A percentile compares a stretch with the other conserved stretches of the same genome.
These are phyloP conservation scores for Cetraspora pellucida DNA, from an alignment of 192 early-diverging fungal species.

Conservation along the genomic window DNA sequence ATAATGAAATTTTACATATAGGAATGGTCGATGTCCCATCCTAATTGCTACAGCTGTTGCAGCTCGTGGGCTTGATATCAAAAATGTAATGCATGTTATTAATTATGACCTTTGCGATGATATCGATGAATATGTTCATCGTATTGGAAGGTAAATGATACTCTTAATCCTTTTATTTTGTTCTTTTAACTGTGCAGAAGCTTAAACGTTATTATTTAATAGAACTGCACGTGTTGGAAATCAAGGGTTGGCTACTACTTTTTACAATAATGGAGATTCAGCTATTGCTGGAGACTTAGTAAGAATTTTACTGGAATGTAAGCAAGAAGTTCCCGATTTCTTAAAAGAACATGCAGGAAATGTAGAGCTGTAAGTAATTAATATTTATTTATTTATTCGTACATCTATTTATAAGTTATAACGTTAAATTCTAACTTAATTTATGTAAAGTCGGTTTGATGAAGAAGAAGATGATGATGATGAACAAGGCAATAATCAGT, in stretches of 20 bases:
- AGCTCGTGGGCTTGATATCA: slow-evolving; percentile 87
- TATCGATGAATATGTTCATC: slow-evolving; percentile 87
- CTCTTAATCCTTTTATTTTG: background rate
- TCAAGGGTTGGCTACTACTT: slow-evolving; percentile 57
- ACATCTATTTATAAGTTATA: background rate
- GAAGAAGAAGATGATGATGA: slow-evolving; percentile 12
- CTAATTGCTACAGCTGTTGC: slow-evolving; percentile 92
- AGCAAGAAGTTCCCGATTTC: slow-evolving; percentile 64
- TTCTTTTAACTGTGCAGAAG: background rate
- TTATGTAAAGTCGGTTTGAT: background rate
- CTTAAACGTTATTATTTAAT: background rate
- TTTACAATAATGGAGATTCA: slow-evolving; percentile 49
- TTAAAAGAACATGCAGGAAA: slow-evolving; percentile 38
- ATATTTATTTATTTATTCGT: background rate
- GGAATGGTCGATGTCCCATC: slow-evolving; percentile 56
- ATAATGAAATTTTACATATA: background rate
- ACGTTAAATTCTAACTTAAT: background rate
- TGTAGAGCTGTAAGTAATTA: slow-evolving; percentile 40
- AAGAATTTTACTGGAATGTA: slow-evolving; percentile 56
- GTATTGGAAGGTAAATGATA: slow-evolving; percentile 67
- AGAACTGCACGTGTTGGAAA: slow-evolving; percentile 68
- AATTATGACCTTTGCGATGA: slow-evolving; percentile 82
- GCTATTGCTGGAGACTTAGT: slow-evolving; percentile 49
- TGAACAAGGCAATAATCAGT: background rate
- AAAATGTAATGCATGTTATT: slow-evolving; percentile 85